Percentiles rank a stretch among this genome's conserved stretches.
These are phyloP conservation scores for Boletus tomentosulus DNA, from an alignment of 768 basidiomycete genomes.

Conservation along the genomic window DNA sequence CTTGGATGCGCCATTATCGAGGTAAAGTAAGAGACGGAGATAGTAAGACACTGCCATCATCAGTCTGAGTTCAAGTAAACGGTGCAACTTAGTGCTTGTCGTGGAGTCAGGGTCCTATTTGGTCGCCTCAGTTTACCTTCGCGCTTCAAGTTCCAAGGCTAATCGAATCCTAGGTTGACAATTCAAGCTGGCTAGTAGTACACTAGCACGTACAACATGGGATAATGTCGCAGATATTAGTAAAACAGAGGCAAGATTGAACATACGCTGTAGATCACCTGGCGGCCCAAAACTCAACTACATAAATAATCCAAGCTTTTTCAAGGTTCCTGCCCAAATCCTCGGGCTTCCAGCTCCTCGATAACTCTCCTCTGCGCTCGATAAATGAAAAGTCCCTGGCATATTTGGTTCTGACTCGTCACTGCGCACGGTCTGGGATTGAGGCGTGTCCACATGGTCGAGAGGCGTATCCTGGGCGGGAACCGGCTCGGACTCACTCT, in stretches of 20 bases:
- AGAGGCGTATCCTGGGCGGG: background rate
- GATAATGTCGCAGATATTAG: background rate
- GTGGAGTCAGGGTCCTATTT: too few relatives aligned
- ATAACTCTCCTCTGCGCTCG: conserved; percentile 4
- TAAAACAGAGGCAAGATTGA: background rate
- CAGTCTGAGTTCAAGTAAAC: background rate
- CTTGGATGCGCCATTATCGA: conserved; percentile 2
- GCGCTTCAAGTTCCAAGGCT: too few relatives aligned
- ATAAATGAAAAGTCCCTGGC: conserved; percentile 49
- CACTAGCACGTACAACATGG: background rate
- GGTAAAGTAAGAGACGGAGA: background rate
- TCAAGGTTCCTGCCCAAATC: conserved; percentile 19
- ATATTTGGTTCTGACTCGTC: conserved; percentile 38
- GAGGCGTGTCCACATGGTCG: conserved; percentile 4
- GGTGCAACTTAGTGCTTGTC: too few relatives aligned
- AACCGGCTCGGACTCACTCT: background rate
- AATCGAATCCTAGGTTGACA: too few relatives aligned
- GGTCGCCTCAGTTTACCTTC: too few relatives aligned
- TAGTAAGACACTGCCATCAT: conserved; percentile 7
- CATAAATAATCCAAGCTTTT: conserved; percentile 24
- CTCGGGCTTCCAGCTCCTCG: conserved; percentile 1
- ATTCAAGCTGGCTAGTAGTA: too few relatives aligned
- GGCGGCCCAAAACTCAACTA: conserved; percentile 4
- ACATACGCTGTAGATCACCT: background rate
- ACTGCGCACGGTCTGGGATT: conserved; percentile 10